Evolutionary conservation across 2,329 filamentous ascomycete genomes (phyloP).

Genomic region (Trichophyton rubrum): DNA sequence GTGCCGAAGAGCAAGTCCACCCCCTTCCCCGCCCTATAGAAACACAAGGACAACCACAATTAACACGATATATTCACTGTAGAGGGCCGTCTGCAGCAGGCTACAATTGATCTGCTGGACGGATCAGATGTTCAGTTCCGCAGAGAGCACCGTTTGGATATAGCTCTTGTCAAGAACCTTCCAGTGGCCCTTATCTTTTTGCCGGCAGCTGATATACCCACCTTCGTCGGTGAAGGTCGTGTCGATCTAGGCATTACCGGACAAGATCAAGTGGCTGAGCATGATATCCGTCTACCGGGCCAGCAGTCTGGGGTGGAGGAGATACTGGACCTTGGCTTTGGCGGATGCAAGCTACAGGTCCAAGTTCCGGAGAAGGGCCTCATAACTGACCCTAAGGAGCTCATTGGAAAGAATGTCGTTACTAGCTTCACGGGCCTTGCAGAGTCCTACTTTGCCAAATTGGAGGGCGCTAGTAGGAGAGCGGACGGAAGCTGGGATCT

Average conservation of each 20-base stretch:
- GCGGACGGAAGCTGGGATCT: constrained; percentile 40
- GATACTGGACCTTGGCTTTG: constrained; percentile 82
- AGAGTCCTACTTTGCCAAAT: constrained; percentile 65
- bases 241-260: constrained; percentile 94
- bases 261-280: constrained; percentile 80
- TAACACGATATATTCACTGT: constrained; percentile 11
- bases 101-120: constrained; percentile 77
- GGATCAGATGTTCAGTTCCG: constrained; percentile 95
- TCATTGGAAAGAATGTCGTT: constrained; percentile 85
- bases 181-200: constrained; percentile 94
- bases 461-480: constrained; percentile 46
- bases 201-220: constrained; percentile 91
- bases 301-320: constrained; percentile 57
- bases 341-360: constrained; percentile 85
- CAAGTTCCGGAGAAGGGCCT: constrained; percentile 81
- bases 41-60: constrained; percentile 62
- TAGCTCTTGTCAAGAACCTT: constrained; percentile 93
- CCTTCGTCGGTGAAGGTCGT: constrained; percentile 87
- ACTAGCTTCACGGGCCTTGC: constrained; percentile 87
- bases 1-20: constrained; percentile 83
- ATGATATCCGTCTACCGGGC: constrained; percentile 48
- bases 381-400: constrained; percentile 56
- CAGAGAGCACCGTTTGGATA: constrained; percentile 87
- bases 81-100: constrained; percentile 89
- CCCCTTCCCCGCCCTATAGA: constrained; percentile 52